Evolutionary conservation across 257 asterid species (phyloP).

Genomic region (Solanum pinnatisectum): DNA sequence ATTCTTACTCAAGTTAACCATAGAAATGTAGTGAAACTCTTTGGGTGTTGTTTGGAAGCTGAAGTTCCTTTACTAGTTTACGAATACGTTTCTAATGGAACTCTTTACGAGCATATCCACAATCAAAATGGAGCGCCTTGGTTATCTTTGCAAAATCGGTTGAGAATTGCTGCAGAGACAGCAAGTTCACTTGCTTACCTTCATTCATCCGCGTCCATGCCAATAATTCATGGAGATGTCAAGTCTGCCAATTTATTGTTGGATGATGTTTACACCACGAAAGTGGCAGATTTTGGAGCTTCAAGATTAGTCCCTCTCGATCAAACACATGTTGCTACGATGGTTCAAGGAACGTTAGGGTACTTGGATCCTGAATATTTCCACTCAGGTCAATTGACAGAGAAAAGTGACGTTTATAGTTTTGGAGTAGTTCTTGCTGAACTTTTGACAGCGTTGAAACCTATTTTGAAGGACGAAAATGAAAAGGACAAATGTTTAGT

Average conservation of each 20-base stretch:
- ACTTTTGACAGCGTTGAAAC: neutral
- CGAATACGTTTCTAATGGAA: neutral
- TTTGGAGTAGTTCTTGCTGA: neutral
- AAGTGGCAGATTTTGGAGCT: neutral
- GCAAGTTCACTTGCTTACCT: neutral
- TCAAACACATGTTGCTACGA: neutral
- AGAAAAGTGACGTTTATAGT: neutral
- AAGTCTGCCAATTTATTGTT: neutral
- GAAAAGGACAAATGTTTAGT: neutral
- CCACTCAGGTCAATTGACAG: neutral
- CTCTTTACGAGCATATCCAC: neutral
- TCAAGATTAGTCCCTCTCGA: neutral
- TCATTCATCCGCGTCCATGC: neutral
- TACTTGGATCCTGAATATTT: neutral
- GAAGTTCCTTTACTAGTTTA: neutral
- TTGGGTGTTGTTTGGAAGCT: neutral
- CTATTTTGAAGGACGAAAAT: neutral
- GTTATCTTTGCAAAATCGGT: neutral
- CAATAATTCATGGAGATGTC: neutral
- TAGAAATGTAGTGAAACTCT: neutral
- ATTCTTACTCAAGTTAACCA: neutral
- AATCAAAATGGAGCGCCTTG: neutral
- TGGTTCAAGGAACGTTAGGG: neutral
- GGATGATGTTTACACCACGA: neutral
- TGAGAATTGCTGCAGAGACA: neutral